A percentile compares a stretch with the other conserved stretches of the same genome.
Conservation (phyloP, 2,329 filamentous ascomycete genomes). For the Epichloe scottii region DNA sequence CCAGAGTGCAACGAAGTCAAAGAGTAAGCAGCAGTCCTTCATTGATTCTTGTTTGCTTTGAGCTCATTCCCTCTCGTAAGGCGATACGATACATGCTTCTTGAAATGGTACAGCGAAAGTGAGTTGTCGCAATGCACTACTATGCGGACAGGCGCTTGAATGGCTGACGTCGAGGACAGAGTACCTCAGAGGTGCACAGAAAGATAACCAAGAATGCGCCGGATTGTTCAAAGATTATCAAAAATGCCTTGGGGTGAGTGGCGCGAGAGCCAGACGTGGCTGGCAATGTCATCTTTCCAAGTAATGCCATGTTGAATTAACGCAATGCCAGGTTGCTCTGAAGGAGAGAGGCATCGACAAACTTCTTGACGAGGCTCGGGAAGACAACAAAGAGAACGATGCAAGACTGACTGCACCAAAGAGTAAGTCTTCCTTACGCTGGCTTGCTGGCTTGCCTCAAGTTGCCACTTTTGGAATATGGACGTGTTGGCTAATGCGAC, state of each 20-base stretch:
- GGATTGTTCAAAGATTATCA: constrained; percentile 81
- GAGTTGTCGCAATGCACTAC: constrained; percentile 21
- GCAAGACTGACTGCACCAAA: constrained; percentile 32
- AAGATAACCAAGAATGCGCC: constrained; percentile 72
- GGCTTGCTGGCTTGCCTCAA: background rate
- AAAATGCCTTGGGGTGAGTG: constrained; percentile 62
- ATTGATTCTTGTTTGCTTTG: background rate
- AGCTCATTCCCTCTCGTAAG: constrained; percentile 29
- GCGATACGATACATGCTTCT: constrained; percentile 90
- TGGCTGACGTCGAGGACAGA: constrained; percentile 37
- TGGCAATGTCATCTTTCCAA: background rate
- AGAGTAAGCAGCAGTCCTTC: constrained; percentile 48
- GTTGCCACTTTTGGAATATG: background rate
- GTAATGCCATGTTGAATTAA: background rate
- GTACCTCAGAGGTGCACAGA: constrained; percentile 76
- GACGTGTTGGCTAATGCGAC: background rate
- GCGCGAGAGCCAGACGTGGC: no score
- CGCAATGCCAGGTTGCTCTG: constrained; percentile 53
- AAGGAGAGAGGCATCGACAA: constrained; percentile 86
- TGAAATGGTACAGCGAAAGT: constrained; percentile 99
- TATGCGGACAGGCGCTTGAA: no score
- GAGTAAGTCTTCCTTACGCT: constrained; percentile 18
- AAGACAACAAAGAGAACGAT: constrained; percentile 83
- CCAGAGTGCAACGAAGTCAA: constrained; percentile 93
- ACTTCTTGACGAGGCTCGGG: constrained; percentile 80